phyloP scores from a whole-genome alignment of 2,329 filamentous ascomycete species.

The Xenosphaeropsis pyriputrescens region DNA sequence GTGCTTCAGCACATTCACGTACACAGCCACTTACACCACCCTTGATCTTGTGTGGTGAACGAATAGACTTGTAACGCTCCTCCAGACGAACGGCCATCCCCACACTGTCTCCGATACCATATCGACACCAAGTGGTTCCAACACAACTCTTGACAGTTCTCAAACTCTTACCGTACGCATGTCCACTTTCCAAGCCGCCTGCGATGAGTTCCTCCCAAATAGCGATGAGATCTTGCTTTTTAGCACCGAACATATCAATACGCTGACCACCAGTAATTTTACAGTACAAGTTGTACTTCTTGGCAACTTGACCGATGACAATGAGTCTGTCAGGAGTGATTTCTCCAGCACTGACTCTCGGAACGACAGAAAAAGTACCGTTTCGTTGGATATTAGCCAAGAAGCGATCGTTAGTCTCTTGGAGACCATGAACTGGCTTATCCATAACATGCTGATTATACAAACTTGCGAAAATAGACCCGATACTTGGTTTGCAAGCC shows the following conservation, averaged over 20 bases:
- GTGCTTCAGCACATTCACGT: conserved; percentile 84
- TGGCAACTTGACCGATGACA: conserved; percentile 69
- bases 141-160: conserved; percentile 88
- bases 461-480: conserved; percentile 64
- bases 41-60: conserved; percentile 84
- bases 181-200: conserved; percentile 79
- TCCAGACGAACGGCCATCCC: conserved; percentile 81
- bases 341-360: conserved; percentile 70
- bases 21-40: conserved; percentile 83
- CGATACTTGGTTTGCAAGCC: conserved; percentile 71
- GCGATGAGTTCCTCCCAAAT: conserved; percentile 75
- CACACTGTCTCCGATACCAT: conserved; percentile 78
- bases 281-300: conserved; percentile 72
- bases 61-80: conserved; percentile 82
- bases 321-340: conserved; percentile 80
- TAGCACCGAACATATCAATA: conserved; percentile 86
- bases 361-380: conserved; percentile 80
- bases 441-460: conserved; percentile 79
- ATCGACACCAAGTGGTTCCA: conserved; percentile 82
- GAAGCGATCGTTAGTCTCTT: conserved; percentile 84
- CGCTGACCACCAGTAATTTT: conserved; percentile 89
- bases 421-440: conserved; percentile 53
- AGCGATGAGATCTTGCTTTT: conserved; percentile 67
- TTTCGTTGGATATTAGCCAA: conserved; percentile 84
- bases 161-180: conserved; percentile 81